phyloP scores from a whole-genome alignment of 23 red algal genomes.

The Chondrus crispus region DNA sequence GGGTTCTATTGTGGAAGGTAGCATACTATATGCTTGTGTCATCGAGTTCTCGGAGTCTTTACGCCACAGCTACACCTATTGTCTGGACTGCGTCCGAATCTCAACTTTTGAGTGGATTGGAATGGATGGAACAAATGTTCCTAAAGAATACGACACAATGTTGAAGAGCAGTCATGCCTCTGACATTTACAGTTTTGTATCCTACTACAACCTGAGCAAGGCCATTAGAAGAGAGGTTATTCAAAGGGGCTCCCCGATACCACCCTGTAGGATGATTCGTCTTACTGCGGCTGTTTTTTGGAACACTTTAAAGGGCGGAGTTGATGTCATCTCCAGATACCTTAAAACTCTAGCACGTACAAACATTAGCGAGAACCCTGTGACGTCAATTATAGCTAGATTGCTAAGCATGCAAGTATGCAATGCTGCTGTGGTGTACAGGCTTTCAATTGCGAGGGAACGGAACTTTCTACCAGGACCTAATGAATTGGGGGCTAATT shows the following conservation, averaged over 20 bases:
- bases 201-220: background rate
- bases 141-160: background rate
- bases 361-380: background rate
- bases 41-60: background rate
- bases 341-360: background rate
- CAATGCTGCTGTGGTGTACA: background rate
- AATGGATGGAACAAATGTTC: background rate
- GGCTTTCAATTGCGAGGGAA: background rate
- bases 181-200: background rate
- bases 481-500: background rate
- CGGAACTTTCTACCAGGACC: background rate
- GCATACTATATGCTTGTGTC: background rate
- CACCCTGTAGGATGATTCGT: background rate
- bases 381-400: background rate
- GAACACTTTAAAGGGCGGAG: background rate
- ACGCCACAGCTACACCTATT: background rate
- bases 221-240: background rate
- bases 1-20: background rate
- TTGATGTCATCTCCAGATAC: background rate
- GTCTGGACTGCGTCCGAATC: background rate
- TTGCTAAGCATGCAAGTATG: background rate
- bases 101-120: conserved; percentile 5
- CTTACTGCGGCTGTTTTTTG: background rate
- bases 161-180: conserved; percentile 6
- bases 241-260: background rate